These are phyloP conservation scores for Rhytidiadelphus loreus DNA, from an alignment of 225 moss, liverwort and hornwort species.

Conservation along the genomic window DNA sequence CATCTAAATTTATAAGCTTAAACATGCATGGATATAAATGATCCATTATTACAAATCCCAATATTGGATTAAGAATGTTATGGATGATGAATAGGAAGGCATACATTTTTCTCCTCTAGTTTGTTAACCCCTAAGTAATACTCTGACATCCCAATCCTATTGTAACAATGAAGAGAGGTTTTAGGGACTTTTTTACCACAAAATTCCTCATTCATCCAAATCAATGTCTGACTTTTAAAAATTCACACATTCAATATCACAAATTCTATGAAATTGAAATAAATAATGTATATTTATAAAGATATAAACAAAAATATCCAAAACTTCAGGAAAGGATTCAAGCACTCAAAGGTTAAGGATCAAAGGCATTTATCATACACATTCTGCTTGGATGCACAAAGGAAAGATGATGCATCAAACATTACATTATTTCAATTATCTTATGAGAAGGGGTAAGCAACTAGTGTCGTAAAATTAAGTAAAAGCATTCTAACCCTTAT, in stretches of 20 bases:
- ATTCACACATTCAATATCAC: rapidly evolving
- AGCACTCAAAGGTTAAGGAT: rapidly evolving
- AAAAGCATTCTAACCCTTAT: neutral
- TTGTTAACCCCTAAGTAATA: neutral
- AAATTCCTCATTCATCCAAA: neutral
- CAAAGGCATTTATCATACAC: neutral
- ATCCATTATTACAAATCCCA: rapidly evolving
- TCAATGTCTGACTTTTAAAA: neutral
- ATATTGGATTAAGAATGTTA: neutral
- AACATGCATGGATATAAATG: neutral
- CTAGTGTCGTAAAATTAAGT: neutral
- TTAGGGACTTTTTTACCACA: neutral
- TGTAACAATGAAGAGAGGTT: neutral
- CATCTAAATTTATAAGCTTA: rapidly evolving
- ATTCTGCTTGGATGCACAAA: neutral
- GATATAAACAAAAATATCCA: neutral
- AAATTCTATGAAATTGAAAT: neutral
- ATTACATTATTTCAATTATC: neutral
- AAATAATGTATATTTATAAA: neutral
- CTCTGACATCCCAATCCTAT: rapidly evolving
- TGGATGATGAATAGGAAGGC: neutral
- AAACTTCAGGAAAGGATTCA: neutral
- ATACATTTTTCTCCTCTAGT: neutral
- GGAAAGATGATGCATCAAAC: neutral
- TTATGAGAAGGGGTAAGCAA: neutral